Percentiles rank a stretch among this genome's conserved stretches.
Conservation (phyloP, 1,139 yeast genomes). For the Candida tropicalis region DNA sequence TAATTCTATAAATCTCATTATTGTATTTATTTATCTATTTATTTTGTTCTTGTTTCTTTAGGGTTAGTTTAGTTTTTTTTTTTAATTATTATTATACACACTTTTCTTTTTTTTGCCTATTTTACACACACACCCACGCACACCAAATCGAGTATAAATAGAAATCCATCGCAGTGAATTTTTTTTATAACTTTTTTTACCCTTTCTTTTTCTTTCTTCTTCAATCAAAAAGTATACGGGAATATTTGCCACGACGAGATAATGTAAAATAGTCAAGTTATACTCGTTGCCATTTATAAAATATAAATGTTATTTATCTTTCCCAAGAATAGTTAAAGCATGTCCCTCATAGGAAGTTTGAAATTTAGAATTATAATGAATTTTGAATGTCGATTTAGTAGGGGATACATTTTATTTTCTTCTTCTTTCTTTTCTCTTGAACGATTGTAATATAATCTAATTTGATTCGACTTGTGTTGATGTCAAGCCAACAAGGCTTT, state of each 20-base stretch:
- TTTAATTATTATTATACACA: not conserved
- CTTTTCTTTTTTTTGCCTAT: not conserved
- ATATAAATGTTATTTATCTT: constrained; percentile 27
- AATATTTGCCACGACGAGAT: constrained; percentile 73
- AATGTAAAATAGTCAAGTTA: constrained; percentile 61
- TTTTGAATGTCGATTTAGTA: constrained; percentile 57
- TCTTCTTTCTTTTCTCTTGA: no score
- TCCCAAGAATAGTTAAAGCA: constrained; percentile 50
- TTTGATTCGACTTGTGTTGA: no score
- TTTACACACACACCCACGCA: no score
- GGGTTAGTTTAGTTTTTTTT: constrained; percentile 2
- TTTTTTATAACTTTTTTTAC: constrained; percentile 11
- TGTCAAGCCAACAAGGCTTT: no score
- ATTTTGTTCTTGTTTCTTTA: not conserved
- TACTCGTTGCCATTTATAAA: constrained; percentile 60
- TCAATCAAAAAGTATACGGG: constrained; percentile 64
- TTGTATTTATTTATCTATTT: constrained; percentile 3
- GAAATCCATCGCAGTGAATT: constrained; percentile 2
- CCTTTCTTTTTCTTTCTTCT: constrained; percentile 24
- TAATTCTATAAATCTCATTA: not conserved
- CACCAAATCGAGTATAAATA: constrained; percentile 11
- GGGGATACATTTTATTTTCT: constrained; percentile 59
- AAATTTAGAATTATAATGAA: constrained; percentile 53
- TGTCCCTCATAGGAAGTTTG: constrained; percentile 66
- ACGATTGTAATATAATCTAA: no score